Evolutionary conservation across 768 basidiomycete species (phyloP).

Genomic region (Hirschioporus abietinus): DNA sequence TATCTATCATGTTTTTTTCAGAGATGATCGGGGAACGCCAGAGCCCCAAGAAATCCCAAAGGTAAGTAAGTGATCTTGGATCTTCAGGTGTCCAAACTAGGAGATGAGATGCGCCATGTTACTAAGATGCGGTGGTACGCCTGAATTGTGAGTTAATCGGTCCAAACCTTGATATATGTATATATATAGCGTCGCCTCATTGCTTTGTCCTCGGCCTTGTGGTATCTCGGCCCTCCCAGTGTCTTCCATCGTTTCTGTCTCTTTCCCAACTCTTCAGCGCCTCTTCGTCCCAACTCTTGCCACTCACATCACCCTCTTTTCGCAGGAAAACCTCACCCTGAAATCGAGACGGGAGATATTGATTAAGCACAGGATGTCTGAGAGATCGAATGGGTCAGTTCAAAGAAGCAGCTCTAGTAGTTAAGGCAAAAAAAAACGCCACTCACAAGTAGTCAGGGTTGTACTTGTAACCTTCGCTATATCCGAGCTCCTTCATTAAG

Average conservation of each 20-base stretch:
- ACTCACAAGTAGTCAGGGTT: slow-evolving; percentile 54
- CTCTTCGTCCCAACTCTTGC: slow-evolving; percentile 58
- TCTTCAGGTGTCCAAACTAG: not conserved
- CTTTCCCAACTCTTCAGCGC: slow-evolving; percentile 51
- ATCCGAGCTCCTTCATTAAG: slow-evolving; percentile 66
- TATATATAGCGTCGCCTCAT: not conserved
- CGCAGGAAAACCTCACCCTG: slow-evolving; percentile 39
- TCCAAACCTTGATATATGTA: not conserved
- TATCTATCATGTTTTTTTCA: not conserved
- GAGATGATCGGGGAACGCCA: not conserved
- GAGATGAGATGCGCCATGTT: not conserved
- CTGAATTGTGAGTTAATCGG: not conserved
- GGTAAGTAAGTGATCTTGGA: not conserved
- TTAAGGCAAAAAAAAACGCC: too few species aligned
- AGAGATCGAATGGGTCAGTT: slow-evolving; percentile 6
- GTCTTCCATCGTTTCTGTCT: slow-evolving; percentile 39
- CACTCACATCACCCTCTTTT: slow-evolving; percentile 35
- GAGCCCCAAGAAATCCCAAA: not conserved
- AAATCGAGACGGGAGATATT: slow-evolving; percentile 51
- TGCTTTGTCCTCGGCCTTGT: not conserved
- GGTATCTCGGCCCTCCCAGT: slow-evolving; percentile 36
- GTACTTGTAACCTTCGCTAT: slow-evolving; percentile 58
- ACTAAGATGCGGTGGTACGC: not conserved
- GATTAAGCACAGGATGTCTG: slow-evolving; percentile 63
- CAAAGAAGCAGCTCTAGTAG: not conserved